phyloP scores from a whole-genome alignment of 768 basidiomycete species.

The Tephrocybe sp. region DNA sequence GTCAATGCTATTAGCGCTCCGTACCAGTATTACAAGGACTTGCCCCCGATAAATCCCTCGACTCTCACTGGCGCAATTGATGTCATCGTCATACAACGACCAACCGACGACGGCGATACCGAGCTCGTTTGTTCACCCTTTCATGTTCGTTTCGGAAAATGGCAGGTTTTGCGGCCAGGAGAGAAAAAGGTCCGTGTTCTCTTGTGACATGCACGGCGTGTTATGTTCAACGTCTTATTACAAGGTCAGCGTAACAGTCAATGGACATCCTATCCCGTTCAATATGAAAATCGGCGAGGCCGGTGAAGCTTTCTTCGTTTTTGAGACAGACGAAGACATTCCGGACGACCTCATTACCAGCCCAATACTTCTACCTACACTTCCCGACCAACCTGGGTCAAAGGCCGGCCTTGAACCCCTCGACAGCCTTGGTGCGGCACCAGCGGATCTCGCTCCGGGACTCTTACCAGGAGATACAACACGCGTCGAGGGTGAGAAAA shows the following conservation, averaged over 20 bases:
- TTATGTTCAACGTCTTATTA: background rate
- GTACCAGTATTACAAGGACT: conserved; percentile 86
- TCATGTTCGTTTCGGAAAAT: conserved; percentile 96
- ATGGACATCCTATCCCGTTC: conserved; percentile 84
- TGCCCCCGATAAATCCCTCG: conserved; percentile 86
- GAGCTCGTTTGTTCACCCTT: conserved; percentile 92
- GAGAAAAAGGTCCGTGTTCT: conserved; percentile 80
- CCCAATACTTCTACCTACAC: conserved; percentile 76
- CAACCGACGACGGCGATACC: conserved; percentile 55
- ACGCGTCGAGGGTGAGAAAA: conserved; percentile 8
- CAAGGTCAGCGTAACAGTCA: conserved; percentile 87
- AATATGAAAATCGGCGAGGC: conserved; percentile 99
- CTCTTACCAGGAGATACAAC: background rate
- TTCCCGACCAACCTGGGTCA: conserved; percentile 34
- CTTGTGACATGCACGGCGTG: background rate
- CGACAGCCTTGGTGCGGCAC: conserved; percentile 42
- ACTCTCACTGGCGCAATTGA: conserved; percentile 98
- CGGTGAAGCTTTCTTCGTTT: conserved; percentile 98
- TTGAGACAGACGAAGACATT: conserved; percentile 94
- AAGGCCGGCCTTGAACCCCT: conserved; percentile 18
- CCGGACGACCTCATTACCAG: conserved; percentile 92
- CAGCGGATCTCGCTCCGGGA: conserved; percentile 25
- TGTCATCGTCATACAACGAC: conserved; percentile 90
- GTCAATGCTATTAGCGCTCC: conserved; percentile 83
- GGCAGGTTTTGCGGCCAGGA: conserved; percentile 88